phyloP scores from a whole-genome alignment of 176 grass and related monocot genomes.

The Hordeum marinum region DNA sequence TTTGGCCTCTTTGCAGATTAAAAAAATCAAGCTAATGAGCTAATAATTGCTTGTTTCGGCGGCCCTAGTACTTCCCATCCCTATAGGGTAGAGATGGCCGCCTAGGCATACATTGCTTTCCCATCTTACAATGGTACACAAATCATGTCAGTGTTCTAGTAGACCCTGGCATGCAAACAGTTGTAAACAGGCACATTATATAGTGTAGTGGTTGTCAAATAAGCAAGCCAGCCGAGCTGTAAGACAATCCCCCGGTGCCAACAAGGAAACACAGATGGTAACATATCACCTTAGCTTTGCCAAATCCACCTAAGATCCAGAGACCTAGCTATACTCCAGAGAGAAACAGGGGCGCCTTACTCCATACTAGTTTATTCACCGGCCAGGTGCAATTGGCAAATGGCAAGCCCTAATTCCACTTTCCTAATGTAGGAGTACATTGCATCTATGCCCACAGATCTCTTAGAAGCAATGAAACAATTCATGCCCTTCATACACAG shows the following conservation, averaged over 20 bases:
- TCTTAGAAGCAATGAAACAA: background rate
- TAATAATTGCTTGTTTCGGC: background rate
- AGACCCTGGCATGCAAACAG: background rate
- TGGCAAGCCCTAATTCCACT: background rate
- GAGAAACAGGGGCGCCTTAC: background rate
- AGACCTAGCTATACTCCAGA: background rate
- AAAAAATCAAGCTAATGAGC: no score
- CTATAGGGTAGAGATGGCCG: background rate
- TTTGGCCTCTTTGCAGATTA: no score
- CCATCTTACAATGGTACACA: background rate
- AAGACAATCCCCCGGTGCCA: background rate
- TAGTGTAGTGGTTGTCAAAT: background rate
- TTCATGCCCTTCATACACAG: background rate
- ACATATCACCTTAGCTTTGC: background rate
- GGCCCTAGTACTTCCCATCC: background rate
- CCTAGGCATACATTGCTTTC: background rate
- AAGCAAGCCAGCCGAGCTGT: background rate
- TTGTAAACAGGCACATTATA: background rate
- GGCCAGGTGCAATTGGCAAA: background rate
- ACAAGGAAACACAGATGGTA: background rate
- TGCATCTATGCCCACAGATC: background rate
- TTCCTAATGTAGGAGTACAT: background rate
- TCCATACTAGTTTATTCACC: conserved; percentile 7
- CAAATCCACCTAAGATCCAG: background rate
- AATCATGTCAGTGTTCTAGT: background rate